These are phyloP conservation scores for Microbotryum intermedium DNA, from an alignment of 1,284 basidiomycete species.

Conservation along the genomic window DNA sequence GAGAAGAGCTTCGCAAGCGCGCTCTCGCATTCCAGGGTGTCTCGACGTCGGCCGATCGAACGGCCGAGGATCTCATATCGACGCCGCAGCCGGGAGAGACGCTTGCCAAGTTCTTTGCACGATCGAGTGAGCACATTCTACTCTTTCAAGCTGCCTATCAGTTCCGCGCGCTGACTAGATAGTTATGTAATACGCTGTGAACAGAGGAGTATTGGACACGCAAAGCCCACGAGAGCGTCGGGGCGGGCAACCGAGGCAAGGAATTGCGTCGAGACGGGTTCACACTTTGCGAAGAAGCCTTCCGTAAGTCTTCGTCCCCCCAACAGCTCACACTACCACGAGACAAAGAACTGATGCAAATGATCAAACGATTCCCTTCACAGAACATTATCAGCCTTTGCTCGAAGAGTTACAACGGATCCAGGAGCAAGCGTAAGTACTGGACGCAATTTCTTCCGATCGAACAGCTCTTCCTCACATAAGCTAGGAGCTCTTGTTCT, in stretches of 20 bases:
- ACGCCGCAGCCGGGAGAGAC: slow-evolving; percentile 86
- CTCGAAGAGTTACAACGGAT: slow-evolving; percentile 75
- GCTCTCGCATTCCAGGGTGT: slow-evolving; percentile 68
- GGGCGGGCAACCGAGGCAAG: slow-evolving; percentile 65
- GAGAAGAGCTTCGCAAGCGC: slow-evolving; percentile 49
- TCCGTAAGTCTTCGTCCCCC: slow-evolving; percentile 45
- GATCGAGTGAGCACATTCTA: slow-evolving; percentile 50
- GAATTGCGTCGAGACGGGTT: slow-evolving; percentile 70
- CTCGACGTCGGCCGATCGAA: slow-evolving; percentile 49
- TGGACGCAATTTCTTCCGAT: too few species aligned
- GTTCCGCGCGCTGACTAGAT: neutral
- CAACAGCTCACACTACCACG: neutral
- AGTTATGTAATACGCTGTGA: neutral
- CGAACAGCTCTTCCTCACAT: too few species aligned
- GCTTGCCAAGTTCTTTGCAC: slow-evolving; percentile 71
- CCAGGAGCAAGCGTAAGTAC: slow-evolving; percentile 55
- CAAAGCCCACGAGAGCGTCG: slow-evolving; percentile 50
- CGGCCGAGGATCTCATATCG: slow-evolving; percentile 62
- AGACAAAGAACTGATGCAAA: slow-evolving; percentile 17
- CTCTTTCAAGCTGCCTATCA: neutral
- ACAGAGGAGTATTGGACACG: slow-evolving; percentile 72
- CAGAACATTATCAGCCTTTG: slow-evolving; percentile 65
- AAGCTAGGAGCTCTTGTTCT: too few species aligned
- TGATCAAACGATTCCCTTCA: neutral
- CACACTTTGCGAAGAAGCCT: slow-evolving; percentile 57